phyloP scores from a whole-genome alignment of 78 protist genomes.

The slime mould (Dictyostelium discoideum) region DNA sequence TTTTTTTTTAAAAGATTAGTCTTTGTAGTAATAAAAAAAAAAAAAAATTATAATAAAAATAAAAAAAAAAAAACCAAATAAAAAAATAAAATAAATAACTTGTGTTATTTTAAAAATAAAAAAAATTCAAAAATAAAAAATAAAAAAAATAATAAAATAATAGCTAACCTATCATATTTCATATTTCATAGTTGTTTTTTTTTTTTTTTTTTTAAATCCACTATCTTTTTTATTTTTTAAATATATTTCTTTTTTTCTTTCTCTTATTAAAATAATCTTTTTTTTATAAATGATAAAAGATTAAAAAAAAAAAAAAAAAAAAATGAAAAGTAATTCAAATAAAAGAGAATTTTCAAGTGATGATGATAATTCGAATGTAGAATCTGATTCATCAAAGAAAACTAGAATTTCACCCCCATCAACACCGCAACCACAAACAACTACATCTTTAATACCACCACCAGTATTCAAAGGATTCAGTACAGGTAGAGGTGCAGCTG shows the following conservation, averaged over 20 bases:
- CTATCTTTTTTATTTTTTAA: no score
- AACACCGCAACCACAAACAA: neutral
- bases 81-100: no score
- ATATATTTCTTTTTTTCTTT: no score
- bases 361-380: neutral
- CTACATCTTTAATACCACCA: neutral
- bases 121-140: no score
- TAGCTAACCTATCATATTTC: no score
- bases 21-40: neutral
- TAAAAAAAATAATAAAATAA: no score
- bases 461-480: neutral
- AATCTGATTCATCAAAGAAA: neutral
- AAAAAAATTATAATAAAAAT: no score
- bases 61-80: no score
- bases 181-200: no score
- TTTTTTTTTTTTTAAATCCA: no score
- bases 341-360: constrained; percentile 1
- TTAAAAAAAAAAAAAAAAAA: neutral
- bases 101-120: no score
- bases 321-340: neutral
- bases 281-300: neutral
- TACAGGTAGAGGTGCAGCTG: neutral
- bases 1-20: neutral
- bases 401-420: neutral
- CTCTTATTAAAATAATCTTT: neutral